Base-by-base conservation (phyloP, 495 filamentous ascomycete species). In the Penicillium bialowiezense region DNA sequence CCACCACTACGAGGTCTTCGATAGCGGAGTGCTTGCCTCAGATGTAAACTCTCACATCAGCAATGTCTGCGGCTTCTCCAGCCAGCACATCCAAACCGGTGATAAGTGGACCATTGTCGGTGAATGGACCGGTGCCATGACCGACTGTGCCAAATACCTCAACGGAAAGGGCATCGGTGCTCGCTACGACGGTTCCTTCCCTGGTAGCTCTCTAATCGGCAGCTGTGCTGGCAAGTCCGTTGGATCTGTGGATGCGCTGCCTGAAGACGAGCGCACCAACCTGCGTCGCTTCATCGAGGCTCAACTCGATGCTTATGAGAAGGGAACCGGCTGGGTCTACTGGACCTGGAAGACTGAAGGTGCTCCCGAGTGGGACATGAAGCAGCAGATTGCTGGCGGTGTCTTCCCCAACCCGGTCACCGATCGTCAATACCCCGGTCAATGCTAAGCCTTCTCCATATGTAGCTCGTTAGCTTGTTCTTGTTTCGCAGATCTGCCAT, bases 261-360 rank as follows among this genome's bases (percentile, higher is more conserved):
- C 72, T 3, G 58, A 64, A 1, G 68, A 67, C 4, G 82, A 86
- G 38, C 78, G 82, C 51, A 52, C 55, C 43, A 83, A 86, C 54
- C 74, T 85, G 19, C 72, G 76, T 32, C 70, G 72, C 33, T 88
- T 79, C 59, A 83, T 89, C 45, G 84, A 88, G 56, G 85, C 82
- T 5, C 87, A 91, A 61, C 71, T 91, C 10, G 85, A 88, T 59
- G 85, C 86, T 6, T 90, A 78, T 55, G 87, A 90, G 70, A 71
- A 75, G 58, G 78, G 76, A 15, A 69, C 60, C 0, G 88, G 88
- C 13, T 91, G 88, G 88, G 69, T 91, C 48, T 90, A 87, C 69
- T 91, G 88, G 88, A 83, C 82, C 5, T 90, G 88, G 81, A 91
- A 90, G 71, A 89, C 83, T n/a, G 88, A 95, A 55, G 84, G 78